Base-by-base conservation (phyloP, 805 yeast species). In the Ogataea parapolymorpha region DNA sequence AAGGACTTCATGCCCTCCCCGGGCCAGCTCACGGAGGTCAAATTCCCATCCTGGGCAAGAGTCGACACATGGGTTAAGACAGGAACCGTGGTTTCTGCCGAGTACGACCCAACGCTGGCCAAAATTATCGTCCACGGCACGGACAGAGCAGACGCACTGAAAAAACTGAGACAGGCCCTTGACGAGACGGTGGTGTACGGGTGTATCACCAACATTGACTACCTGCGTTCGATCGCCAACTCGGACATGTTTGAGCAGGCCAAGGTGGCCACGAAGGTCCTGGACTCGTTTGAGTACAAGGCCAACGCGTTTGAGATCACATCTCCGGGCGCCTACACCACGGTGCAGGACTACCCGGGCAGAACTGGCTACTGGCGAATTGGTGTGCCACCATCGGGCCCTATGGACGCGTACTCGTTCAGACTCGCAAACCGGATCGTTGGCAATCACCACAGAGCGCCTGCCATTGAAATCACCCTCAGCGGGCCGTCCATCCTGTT, bases 381-480 rank as follows among this genome's bases (percentile, higher is more conserved):
- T 53, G 99, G 99, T 62, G 98, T 91, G 41, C 99, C 99, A 18
- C 98, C 98, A 6, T 87, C 96, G 29, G 99, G 99, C 33, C 96
- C 98, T 45, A 93, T 91, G 98, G 99, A 91, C 66, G 77, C 81
- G 46, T 90, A 82, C 56, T 81, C 97, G 4, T 90, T 90, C 70
- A 75, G 96, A 55, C 62, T 87, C 48, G 96, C 96, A 15, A 91
- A 91, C 70, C 71, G 85, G 59, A 79, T 87, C 56, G 98, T 91
- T 32, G 98, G 97, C 45, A 93, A 91, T 65, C 77, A 82, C 51
- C 66, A 71, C 49, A 68, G 74, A 32, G 84, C 96, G 9, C 96
- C 98, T 5, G 96, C 95, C 26, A 73, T 91, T 58, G 99, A 91
- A 66, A 71, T 86, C 43, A 93, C 98, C 2, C 69, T 91, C 54